Evolutionary conservation across 2,329 filamentous ascomycete genomes (phyloP), one percentile per base, ranked within the genome.

Genomic region (Colletotrichum spaethianum): DNA sequence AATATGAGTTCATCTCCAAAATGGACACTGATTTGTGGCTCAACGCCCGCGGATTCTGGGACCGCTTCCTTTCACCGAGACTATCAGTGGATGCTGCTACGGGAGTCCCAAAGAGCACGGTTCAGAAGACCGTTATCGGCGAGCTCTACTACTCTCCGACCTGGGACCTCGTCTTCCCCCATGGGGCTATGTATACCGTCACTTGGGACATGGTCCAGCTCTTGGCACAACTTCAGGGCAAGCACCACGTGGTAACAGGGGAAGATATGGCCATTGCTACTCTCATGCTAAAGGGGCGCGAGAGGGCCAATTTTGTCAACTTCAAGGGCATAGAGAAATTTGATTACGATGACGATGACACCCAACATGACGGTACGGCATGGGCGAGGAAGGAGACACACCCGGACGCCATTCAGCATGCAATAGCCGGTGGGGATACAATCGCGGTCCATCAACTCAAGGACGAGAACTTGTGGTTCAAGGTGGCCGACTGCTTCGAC

Each of bases 121-220:
- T 79, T 9, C 57, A 75, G 2, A 73, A 71, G 14, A 81, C 79
- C 6, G 74, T 79, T 9, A 78, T 81, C 18, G 79, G 76, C 7
- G 75, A 80, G 72, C 74, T 78, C 12, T 81, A 77, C 68, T 78
- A 78, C 28, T 77, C 75, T 20, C 66, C 46, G 16, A 63, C 59
- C 7, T 71, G 75, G 70, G 76, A 78, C 62, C 75, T 77, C 44
- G 75, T 75, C 1, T 80, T 79, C 61, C 79, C 79, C 1, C 79
- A 80, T 38, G 79, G 79, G 7, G 76, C 79, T 33, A 79, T 81
- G 75, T 81, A 81, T 74, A 80, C 80, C 23, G 67, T 77, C 5
- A 80, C 79, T 5, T 80, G 79, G 79, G 80, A 81, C 59, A 75
- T 80, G 76, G 75, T 80, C 7, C 74, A 78, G 63, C 65, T 78